Evolutionary conservation across 495 filamentous ascomycete genomes (phyloP).

Genomic region (Hyaloscypha hepaticicola): DNA sequence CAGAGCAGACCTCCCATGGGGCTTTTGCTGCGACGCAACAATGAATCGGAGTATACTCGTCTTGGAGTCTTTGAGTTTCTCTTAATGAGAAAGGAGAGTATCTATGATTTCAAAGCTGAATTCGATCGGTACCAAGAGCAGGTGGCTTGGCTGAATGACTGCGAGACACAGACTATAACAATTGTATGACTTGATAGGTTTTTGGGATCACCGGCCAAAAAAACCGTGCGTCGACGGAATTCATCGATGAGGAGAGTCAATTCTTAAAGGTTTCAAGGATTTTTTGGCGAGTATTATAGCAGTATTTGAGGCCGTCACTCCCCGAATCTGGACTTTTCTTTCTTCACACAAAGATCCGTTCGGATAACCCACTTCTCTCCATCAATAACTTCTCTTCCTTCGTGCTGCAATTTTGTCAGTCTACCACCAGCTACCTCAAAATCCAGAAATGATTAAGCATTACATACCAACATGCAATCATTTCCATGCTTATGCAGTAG

Average conservation of each 20-base stretch:
- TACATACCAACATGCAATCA: constrained; percentile 66
- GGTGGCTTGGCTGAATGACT: neutral
- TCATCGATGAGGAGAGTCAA: too few relatives aligned
- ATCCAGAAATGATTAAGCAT: constrained; percentile 7
- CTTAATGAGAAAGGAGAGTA: too few relatives aligned
- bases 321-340: constrained; percentile 34
- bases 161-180: neutral
- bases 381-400: constrained; percentile 71
- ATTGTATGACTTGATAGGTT: neutral
- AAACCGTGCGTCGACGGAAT: too few relatives aligned
- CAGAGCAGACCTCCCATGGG: neutral
- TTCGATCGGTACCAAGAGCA: neutral
- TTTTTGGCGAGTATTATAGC: neutral
- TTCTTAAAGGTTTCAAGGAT: too few relatives aligned
- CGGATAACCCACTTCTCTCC: constrained; percentile 95
- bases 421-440: neutral
- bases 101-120: too few relatives aligned
- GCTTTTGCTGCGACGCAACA: neutral
- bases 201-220: too few relatives aligned
- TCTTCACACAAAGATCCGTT: constrained; percentile 77
- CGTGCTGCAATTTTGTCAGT: constrained; percentile 49
- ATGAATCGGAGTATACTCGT: neutral
- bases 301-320: constrained; percentile 24
- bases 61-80: neutral
- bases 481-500: constrained; percentile 87